Evolutionary conservation across 768 basidiomycete species (phyloP), one percentile per base, ranked within the genome.

Genomic region (Grammothele lineata): DNA sequence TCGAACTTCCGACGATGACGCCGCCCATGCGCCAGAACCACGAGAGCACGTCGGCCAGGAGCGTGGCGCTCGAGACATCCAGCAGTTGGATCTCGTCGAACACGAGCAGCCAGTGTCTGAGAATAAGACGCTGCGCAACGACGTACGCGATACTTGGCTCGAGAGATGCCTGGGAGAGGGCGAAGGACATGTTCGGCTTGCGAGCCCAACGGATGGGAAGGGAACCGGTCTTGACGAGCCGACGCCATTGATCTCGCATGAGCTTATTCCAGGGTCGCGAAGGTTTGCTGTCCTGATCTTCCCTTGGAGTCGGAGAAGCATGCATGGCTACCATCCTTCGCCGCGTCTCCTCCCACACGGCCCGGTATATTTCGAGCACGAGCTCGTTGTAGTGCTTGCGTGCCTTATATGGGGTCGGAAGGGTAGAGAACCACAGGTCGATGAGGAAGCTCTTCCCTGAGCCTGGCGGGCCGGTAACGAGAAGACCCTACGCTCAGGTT

Each of bases 21-120:
- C 80, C 78, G 15, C 78, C 80, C 60, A 84, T 69, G 5, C 79
- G 68, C 80, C 78, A 81, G 56, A 76, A 82, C 77, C 77, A 82
- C 11, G 76, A 73, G 14, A 81, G 60, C 5, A 82, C 77, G 48
- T 75, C 72, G 6, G 71, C 70, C 4, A 75, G 64, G 1, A 77
- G 64, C 6, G 69, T 69, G 1, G 81, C 78, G 25, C 77, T 78
- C 0, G 79, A 79, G 1, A 80, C 76, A 57, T 81, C 80, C 5
- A 81, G 71, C 5, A 81, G 69, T 57, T 81, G 81, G 2, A 82
- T 63, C 61, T 83, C 77, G 52, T 82, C 79, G 59, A 82, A 80
- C 18, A 75, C 73, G 23, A 78, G 67, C 5, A 77, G 62, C 71
- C 75, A 77, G 30, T 76, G 73, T 6, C 56, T 57, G n/a, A 73